Conservation (phyloP, 2,329 filamentous ascomycete species). For the Neurospora sp. region DNA sequence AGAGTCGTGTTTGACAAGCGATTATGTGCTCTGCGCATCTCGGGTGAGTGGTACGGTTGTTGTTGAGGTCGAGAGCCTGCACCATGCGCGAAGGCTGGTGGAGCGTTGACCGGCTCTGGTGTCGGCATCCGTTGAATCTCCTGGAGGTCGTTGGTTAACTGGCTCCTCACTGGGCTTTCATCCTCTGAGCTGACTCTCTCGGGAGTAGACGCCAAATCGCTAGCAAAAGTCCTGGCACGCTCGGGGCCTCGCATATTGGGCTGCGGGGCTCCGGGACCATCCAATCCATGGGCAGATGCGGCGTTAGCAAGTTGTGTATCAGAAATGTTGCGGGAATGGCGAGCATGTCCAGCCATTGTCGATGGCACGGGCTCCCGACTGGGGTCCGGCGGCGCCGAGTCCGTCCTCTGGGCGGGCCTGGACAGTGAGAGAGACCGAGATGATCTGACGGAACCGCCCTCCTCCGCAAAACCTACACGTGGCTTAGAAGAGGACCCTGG, state of each 20-base stretch:
- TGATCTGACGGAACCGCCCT: slow-evolving; percentile 37
- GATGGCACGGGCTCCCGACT: slow-evolving; percentile 28
- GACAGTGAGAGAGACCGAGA: slow-evolving; percentile 42
- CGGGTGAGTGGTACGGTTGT: slow-evolving; percentile 63
- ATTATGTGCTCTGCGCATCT: slow-evolving; percentile 71
- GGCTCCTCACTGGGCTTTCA: slow-evolving; percentile 31
- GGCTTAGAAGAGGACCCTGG: slow-evolving; percentile 24
- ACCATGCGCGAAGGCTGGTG: slow-evolving; percentile 70
- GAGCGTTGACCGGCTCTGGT: slow-evolving; percentile 66
- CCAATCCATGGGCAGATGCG: slow-evolving; percentile 15
- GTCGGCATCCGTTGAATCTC: slow-evolving; percentile 48
- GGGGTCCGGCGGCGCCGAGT: slow-evolving; percentile 39
- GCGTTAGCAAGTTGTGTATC: slow-evolving; percentile 28
- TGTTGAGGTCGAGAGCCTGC: slow-evolving; percentile 60
- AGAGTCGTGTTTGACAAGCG: slow-evolving; percentile 76
- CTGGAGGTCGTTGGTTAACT: slow-evolving; percentile 41
- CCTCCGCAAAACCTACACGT: slow-evolving; percentile 50
- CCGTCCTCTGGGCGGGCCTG: slow-evolving; percentile 32
- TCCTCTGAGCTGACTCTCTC: slow-evolving; percentile 50
- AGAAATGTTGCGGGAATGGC: slow-evolving; percentile 38
- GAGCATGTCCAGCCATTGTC: slow-evolving; percentile 22
- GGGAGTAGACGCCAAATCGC: slow-evolving; percentile 35
- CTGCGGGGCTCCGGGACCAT: slow-evolving; percentile 11
- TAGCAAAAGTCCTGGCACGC: slow-evolving; percentile 24
- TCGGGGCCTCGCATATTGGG: slow-evolving; percentile 16